phyloP scores from a whole-genome alignment of 2,329 filamentous ascomycete genomes.

The Botrytis elliptica region DNA sequence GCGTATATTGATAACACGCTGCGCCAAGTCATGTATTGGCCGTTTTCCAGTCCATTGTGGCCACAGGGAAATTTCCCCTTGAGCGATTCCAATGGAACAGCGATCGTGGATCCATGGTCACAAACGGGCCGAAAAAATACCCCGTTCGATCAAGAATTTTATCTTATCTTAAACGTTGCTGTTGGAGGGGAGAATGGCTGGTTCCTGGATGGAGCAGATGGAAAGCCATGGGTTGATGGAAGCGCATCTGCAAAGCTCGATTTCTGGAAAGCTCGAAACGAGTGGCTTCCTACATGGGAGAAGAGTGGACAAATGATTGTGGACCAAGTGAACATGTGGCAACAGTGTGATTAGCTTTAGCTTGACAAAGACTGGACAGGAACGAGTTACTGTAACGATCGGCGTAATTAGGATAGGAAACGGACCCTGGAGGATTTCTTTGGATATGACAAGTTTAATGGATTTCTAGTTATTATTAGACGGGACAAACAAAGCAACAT shows the following conservation, averaged over 20 bases:
- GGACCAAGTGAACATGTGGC: constrained; percentile 68
- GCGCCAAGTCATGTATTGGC: constrained; percentile 76
- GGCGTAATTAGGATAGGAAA: not conserved
- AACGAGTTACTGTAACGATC: not conserved
- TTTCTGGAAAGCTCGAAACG: constrained; percentile 68
- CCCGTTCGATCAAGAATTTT: constrained; percentile 75
- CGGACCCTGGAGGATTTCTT: constrained; percentile 5
- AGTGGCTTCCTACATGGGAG: constrained; percentile 72
- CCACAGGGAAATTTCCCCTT: constrained; percentile 65
- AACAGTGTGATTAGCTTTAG: constrained; percentile 59
- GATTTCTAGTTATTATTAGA: constrained; percentile 17
- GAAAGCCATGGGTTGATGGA: constrained; percentile 77
- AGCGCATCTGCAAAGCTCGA: constrained; percentile 67
- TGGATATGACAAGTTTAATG: constrained; percentile 3
- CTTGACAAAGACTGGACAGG: not conserved
- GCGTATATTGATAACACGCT: constrained; percentile 81
- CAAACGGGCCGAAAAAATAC: constrained; percentile 59
- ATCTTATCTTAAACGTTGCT: constrained; percentile 72
- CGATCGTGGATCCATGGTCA: constrained; percentile 63
- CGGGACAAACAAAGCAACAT: not conserved
- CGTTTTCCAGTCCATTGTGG: constrained; percentile 69
- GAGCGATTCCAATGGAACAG: constrained; percentile 63
- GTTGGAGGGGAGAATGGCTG: constrained; percentile 80
- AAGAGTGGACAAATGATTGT: constrained; percentile 62
- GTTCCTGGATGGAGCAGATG: constrained; percentile 70